Conservation (phyloP, 306 rosid species). For the Acacia melanoxylon region DNA sequence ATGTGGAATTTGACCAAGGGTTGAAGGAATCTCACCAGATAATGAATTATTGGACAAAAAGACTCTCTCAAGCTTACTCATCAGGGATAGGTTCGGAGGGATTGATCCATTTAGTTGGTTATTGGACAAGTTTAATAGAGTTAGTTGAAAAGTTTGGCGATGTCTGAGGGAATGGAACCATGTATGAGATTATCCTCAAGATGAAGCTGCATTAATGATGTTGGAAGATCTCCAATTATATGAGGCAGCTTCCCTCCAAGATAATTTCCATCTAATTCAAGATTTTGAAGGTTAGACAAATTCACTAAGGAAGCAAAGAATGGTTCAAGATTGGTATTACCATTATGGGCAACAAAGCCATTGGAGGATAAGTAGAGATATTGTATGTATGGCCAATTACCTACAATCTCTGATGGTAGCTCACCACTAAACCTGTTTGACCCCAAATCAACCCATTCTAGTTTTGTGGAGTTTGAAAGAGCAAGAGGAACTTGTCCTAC, state of each 20-base stretch:
- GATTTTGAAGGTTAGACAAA: slow-evolving; percentile 63
- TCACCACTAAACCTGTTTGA: slow-evolving; percentile 71
- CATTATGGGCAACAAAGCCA: slow-evolving; percentile 64
- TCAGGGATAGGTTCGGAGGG: slow-evolving; percentile 56
- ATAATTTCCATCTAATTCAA: slow-evolving; percentile 73
- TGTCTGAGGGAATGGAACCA: slow-evolving; percentile 75
- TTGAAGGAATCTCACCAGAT: slow-evolving; percentile 74
- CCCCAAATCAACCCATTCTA: slow-evolving; percentile 84
- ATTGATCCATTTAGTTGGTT: slow-evolving; percentile 80
- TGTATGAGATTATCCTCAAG: slow-evolving; percentile 62
- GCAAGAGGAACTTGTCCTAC: slow-evolving; percentile 64
- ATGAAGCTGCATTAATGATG: slow-evolving; percentile 58
- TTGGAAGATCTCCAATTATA: slow-evolving; percentile 72
- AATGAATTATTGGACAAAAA: slow-evolving; percentile 77
- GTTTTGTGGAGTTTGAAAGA: slow-evolving; percentile 72
- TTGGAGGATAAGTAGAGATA: slow-evolving; percentile 78
- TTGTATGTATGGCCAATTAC: slow-evolving; percentile 56
- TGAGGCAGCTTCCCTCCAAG: slow-evolving; percentile 78
- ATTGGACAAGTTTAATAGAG: slow-evolving; percentile 76
- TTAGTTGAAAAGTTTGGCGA: slow-evolving; percentile 71
- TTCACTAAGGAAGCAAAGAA: slow-evolving; percentile 71
- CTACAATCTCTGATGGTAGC: slow-evolving; percentile 58
- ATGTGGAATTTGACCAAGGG: slow-evolving; percentile 61
- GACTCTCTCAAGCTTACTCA: slow-evolving; percentile 74
- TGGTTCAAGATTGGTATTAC: slow-evolving; percentile 81